These are phyloP conservation scores for Aspergillus jensenii DNA, from an alignment of 2,329 filamentous ascomycete species.

Conservation along the genomic window DNA sequence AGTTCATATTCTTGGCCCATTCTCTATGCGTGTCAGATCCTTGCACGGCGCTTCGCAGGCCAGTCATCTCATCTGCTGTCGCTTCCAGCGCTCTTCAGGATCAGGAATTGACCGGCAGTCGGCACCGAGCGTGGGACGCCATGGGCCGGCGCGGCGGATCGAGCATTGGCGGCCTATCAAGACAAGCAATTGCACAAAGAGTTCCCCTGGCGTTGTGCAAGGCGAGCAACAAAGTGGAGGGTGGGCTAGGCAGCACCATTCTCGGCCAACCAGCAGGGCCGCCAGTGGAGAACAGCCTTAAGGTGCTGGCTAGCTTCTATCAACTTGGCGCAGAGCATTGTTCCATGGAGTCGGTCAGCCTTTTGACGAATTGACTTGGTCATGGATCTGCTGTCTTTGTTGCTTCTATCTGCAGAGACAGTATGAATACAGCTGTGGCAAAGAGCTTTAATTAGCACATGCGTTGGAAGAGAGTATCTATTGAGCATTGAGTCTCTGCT, in stretches of 20 bases:
- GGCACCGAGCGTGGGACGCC: too few relatives aligned
- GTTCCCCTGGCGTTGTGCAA: background rate
- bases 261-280: background rate
- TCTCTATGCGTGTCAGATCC: too few relatives aligned
- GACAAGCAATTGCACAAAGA: background rate
- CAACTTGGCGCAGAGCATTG: background rate
- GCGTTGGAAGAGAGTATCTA: background rate
- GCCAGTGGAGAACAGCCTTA: constrained; percentile 2
- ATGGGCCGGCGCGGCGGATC: background rate
- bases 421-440: too few relatives aligned
- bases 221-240: background rate
- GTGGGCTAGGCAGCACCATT: constrained; percentile 4
- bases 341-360: background rate
- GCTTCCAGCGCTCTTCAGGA: too few relatives aligned
- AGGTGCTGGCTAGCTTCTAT: constrained; percentile 1
- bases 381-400: too few relatives aligned
- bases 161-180: background rate
- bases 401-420: too few relatives aligned
- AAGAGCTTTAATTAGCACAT: too few relatives aligned
- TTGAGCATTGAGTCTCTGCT: background rate
- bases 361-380: background rate
- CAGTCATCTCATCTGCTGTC: too few relatives aligned
- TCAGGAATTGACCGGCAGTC: too few relatives aligned
- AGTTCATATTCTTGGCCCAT: too few relatives aligned
- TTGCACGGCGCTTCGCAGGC: too few relatives aligned